Percentiles rank a stretch among this genome's conserved stretches.
Evolutionary conservation across 192 early-diverging fungal genomes (phyloP).

Genomic region (Funneliformis mosseae): DNA sequence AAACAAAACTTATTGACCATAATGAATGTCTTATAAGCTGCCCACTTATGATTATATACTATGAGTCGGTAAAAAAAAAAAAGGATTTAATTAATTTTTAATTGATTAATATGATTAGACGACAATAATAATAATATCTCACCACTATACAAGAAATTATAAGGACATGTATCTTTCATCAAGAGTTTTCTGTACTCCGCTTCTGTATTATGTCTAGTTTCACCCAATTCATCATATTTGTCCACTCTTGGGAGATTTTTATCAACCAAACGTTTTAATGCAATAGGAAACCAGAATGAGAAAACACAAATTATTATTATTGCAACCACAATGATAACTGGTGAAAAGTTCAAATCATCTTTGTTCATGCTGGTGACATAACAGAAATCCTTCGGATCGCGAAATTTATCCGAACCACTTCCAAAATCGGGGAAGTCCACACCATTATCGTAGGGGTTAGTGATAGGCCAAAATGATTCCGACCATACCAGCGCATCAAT

Average conservation of each 20-base stretch:
- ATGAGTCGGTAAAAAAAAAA: not conserved
- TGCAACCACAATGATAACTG: conserved; percentile 40
- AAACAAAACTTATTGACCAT: conserved; percentile 60
- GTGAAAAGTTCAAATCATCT: conserved; percentile 45
- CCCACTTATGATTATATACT: conserved; percentile 47
- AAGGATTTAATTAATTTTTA: not conserved
- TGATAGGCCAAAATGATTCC: conserved; percentile 42
- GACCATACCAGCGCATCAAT: conserved; percentile 49
- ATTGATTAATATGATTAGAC: not conserved
- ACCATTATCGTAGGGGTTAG: conserved; percentile 38
- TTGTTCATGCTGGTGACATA: conserved; percentile 50
- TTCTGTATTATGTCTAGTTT: conserved; percentile 6
- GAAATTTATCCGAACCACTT: conserved; percentile 27
- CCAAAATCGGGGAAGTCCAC: conserved; percentile 37
- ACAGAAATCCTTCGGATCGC: conserved; percentile 41
- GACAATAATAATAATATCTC: conserved; percentile 39
- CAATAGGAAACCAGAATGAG: conserved; percentile 47
- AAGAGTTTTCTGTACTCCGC: conserved; percentile 44
- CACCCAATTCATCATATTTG: conserved; percentile 45
- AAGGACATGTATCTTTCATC: conserved; percentile 57
- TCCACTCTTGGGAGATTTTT: conserved; percentile 44
- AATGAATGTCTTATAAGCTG: conserved; percentile 56
- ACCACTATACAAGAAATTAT: conserved; percentile 63
- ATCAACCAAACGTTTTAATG: conserved; percentile 41
- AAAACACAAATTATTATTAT: conserved; percentile 36